Evolutionary conservation across 2,329 filamentous ascomycete genomes (phyloP).

Genomic region (Fusarium temperatum): DNA sequence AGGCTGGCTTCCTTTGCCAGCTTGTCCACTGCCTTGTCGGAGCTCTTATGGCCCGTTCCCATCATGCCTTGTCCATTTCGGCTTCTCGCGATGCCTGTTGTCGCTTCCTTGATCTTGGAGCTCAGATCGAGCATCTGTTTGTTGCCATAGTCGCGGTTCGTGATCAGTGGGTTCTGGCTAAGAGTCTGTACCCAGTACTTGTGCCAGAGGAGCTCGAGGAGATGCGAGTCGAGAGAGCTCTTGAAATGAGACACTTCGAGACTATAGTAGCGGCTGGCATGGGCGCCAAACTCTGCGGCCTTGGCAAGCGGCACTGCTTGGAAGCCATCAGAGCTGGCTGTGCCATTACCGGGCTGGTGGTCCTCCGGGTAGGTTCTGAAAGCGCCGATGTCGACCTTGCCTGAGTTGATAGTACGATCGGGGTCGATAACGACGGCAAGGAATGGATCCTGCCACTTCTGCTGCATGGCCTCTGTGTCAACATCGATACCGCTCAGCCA

Average conservation of each 20-base stretch:
- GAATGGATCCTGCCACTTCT: conserved; percentile 88
- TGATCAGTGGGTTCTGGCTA: conserved; percentile 87
- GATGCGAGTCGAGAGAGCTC: conserved; percentile 84
- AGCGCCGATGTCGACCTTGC: conserved; percentile 96
- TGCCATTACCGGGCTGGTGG: conserved; percentile 62
- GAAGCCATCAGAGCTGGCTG: conserved; percentile 62
- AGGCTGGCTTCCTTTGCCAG: conserved; percentile 68
- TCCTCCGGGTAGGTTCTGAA: conserved; percentile 89
- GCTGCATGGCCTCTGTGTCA: conserved; percentile 84
- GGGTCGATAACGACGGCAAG: conserved; percentile 96
- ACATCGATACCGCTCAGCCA: conserved; percentile 98
- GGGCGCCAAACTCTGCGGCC: conserved; percentile 94
- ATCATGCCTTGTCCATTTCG: conserved; percentile 41
- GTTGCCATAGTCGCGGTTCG: conserved; percentile 91
- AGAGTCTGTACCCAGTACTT: conserved; percentile 99
- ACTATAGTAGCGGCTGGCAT: conserved; percentile 89
- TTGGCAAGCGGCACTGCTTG: conserved; percentile 90
- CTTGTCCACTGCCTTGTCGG: conserved; percentile 65
- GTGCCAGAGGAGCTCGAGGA: conserved; percentile 93
- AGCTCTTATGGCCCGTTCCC: conserved; percentile 32
- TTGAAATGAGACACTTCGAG: conserved; percentile 95
- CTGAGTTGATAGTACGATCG: conserved; percentile 91
- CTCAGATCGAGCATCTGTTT: conserved; percentile 92
- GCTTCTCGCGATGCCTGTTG: conserved; percentile 42
- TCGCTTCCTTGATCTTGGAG: conserved; percentile 79